phyloP scores from a whole-genome alignment of 805 yeast genomes.

The Candida chilensis region DNA sequence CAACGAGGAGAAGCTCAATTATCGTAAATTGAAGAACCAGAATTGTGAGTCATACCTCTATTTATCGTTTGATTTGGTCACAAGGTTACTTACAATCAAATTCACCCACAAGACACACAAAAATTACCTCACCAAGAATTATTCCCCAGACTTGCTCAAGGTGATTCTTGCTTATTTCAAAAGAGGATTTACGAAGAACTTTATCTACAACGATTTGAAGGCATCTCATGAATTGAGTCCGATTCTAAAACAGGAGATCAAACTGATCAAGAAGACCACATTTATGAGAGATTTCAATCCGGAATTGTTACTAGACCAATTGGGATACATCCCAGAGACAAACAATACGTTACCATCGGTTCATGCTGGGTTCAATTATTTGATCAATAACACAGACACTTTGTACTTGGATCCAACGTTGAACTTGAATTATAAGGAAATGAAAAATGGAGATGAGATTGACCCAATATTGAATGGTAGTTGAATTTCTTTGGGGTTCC shows the following conservation, averaged over 20 bases:
- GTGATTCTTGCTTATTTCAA: not conserved
- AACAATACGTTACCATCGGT: too few relatives aligned
- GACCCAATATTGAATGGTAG: too few relatives aligned
- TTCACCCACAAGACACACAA: slow-evolving; percentile 1
- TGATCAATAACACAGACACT: too few relatives aligned
- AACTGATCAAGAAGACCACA: not conserved
- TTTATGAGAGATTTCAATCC: slow-evolving; percentile 1
- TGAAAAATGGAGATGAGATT: too few relatives aligned
- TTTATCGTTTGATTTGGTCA: not conserved
- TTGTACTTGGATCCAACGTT: too few relatives aligned
- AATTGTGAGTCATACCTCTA: slow-evolving; percentile 1
- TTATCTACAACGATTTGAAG: not conserved
- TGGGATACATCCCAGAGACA: too few relatives aligned
- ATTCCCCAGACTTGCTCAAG: not conserved
- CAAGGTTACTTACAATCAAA: slow-evolving; percentile 1
- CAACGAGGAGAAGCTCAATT: not conserved
- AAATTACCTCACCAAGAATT: not conserved
- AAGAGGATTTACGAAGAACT: not conserved
- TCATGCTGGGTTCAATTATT: too few relatives aligned
- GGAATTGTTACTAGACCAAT: not conserved
- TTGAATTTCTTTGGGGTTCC: too few relatives aligned
- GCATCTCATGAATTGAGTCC: not conserved
- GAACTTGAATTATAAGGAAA: too few relatives aligned
- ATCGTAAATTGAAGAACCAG: slow-evolving; percentile 1
- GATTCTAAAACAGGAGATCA: not conserved